Evolutionary conservation across 2,329 filamentous ascomycete species (phyloP), one percentile per base, ranked within the genome.

Genomic region (Fusarium sp.): DNA sequence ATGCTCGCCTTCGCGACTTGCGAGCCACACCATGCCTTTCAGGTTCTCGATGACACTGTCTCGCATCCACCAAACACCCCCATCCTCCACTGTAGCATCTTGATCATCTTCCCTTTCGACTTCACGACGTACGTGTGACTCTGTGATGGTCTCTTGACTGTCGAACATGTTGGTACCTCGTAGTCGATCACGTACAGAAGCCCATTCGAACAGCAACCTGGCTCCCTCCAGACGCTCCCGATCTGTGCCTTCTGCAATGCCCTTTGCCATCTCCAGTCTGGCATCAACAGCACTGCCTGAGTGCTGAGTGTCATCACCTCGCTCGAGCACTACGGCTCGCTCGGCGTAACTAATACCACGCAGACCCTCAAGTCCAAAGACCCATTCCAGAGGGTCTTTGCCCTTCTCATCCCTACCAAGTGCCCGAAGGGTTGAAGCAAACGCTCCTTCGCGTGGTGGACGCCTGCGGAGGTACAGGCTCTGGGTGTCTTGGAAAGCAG

Each of bases 381-480:
- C 79, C 92, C 94, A 96, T 69, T 92, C 90, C 77, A 96, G 89
- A 2, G 93, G 85, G 8, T 83, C 79, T 13, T 79, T 67, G 23
- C 76, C 75, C 38, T 79, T 78, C 9, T 75, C 72, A 37, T 77
- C 79, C 70, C 72, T 81, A 64, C 93, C 93, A 33, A 97, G 86
- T 0, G 93, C 93, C 6, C 91, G 88, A 19, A 97, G 86, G 0
- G 94, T 94, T 0, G 93, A 91, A 9, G 89, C 87, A 80, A 97
- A 97, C 13, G 89, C 87, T 12, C 87, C 88, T 74, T 93, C 92
- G 72, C 90, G 88, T 44, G 90, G 87, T 19, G 92, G 88, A 61
- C 94, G 90, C 21, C 93, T 88, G 23, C 93, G 89, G 9, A 97
- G 90, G 77, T 91, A 91, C 46, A 98, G 84, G 3, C 90, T 93